Base-by-base conservation (phyloP, 768 basidiomycete species). In the Lentinula guzmanii region DNA sequence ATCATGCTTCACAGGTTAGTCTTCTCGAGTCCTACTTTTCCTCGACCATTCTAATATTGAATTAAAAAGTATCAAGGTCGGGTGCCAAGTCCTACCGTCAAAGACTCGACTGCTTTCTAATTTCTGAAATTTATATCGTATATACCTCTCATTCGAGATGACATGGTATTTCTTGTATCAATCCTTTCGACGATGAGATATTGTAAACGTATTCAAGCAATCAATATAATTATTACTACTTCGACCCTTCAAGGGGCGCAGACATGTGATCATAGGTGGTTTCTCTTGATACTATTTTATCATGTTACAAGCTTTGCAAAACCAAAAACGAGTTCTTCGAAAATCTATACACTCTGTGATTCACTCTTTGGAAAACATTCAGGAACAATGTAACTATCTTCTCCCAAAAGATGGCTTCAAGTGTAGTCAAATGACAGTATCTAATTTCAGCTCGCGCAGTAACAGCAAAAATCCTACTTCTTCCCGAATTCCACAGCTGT, bases 361-460 rank as follows among this genome's bases (percentile, higher is more conserved):
- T 34, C 74, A 75, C 37, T 70, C 70, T 37, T 67, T 91, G 11
- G 68, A 82, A 0, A 75, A 78, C 24, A 67, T 89, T 34, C 77
- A 85, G 62, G 75, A 77, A 59, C 90, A 92, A 75, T 89, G 90
- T 90, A 68, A 65, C 71, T 58, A n/a, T 24, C 1, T 16, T 61
- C 41, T 60, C 42, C 21, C 6, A 9, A 16, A n/a, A 52, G 11
- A 60, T 24, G 58, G 42, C 28, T 21, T 45, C 50, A 34, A 34
- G 28, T 51, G 54, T 52, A 33, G 33, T 53, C 21, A 37, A 41
- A 59, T 61, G 45, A 58, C 54, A 46, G 58, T 48, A 53, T 62
- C 39, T 56, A 62, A 51, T 41, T 52, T 5, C 54, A 86, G 86
- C 84, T 11, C 71, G 69, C 60, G 76, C 74, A 34, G 79, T 90